Percentiles rank a stretch among this genome's conserved stretches.
Conservation (phyloP, 2,329 filamentous ascomycete genomes). For the Alternaria angustiovoidea region DNA sequence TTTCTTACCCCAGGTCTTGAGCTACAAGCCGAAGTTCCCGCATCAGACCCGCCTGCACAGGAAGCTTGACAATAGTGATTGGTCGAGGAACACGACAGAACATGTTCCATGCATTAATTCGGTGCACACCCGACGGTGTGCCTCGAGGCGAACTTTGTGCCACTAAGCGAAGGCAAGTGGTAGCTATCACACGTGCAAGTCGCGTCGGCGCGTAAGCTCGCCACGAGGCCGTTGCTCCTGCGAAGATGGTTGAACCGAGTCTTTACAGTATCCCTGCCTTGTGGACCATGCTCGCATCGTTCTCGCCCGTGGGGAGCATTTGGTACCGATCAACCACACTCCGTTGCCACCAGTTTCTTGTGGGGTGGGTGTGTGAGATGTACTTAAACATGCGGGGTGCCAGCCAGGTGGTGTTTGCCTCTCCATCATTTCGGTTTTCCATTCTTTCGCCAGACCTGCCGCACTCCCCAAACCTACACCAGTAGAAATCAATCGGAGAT, state of each 20-base stretch:
- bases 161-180: constrained; percentile 20
- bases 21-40: constrained; percentile 17
- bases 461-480: constrained; percentile 4
- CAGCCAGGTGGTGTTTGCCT: constrained; percentile 12
- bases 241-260: not conserved
- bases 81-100: constrained; percentile 9
- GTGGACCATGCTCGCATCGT: constrained; percentile 4
- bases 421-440: constrained; percentile 5
- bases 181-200: constrained; percentile 2
- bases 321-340: constrained; percentile 3
- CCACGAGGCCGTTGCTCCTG: constrained; percentile 18
- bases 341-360: constrained; percentile 20
- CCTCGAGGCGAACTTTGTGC: constrained; percentile 31
- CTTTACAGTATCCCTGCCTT: constrained; percentile 7
- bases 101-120: constrained; percentile 5
- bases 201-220: constrained; percentile 25
- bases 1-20: constrained; percentile 31
- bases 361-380: constrained; percentile 14
- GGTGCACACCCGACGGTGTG: constrained; percentile 13
- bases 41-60: constrained; percentile 14
- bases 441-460: constrained; percentile 24
- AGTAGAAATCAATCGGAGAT: constrained; percentile 22
- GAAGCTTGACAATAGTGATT: constrained; percentile 22
- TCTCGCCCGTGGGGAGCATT: not conserved
- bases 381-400: constrained; percentile 33